Evolutionary conservation across 1,284 basidiomycete genomes (phyloP).

Genomic region (Melanopsichium pennsylvanicum): DNA sequence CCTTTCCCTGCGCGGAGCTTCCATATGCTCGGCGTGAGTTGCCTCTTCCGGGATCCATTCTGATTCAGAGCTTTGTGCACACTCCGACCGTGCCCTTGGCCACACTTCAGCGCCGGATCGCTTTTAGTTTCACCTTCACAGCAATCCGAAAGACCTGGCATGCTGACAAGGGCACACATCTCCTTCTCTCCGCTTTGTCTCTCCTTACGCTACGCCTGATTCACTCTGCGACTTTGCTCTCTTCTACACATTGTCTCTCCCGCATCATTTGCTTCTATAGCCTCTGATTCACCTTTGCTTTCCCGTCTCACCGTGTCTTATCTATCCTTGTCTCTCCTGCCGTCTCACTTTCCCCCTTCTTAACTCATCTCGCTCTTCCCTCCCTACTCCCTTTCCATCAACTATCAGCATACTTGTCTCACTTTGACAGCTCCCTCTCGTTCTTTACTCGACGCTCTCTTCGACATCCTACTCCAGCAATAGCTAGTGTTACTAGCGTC

Average conservation of each 20-base stretch:
- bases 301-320: constrained; percentile 43
- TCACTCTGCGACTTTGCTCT: neutral
- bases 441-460: constrained; percentile 8
- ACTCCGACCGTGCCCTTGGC: neutral
- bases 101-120: neutral
- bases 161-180: constrained; percentile 26
- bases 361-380: constrained; percentile 24
- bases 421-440: constrained; percentile 12
- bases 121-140: constrained; percentile 29
- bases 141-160: constrained; percentile 25
- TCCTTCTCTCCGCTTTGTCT: constrained; percentile 23
- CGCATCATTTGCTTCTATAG: constrained; percentile 3
- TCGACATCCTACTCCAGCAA: neutral
- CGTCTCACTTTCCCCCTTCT: constrained; percentile 23
- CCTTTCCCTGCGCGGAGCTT: constrained; percentile 9
- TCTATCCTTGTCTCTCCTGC: constrained; percentile 47
- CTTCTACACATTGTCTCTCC: constrained; percentile 6
- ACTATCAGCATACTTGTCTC: constrained; percentile 44
- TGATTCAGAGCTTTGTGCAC: neutral
- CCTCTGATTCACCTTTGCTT: constrained; percentile 24
- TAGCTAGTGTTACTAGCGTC: neutral
- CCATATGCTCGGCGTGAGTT: constrained; percentile 28
- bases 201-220: constrained; percentile 20
- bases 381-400: constrained; percentile 6
- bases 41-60: constrained; percentile 11